These are phyloP conservation scores for Thielaviopsis musarum DNA, from an alignment of 2,329 filamentous ascomycete genomes.

Conservation along the genomic window DNA sequence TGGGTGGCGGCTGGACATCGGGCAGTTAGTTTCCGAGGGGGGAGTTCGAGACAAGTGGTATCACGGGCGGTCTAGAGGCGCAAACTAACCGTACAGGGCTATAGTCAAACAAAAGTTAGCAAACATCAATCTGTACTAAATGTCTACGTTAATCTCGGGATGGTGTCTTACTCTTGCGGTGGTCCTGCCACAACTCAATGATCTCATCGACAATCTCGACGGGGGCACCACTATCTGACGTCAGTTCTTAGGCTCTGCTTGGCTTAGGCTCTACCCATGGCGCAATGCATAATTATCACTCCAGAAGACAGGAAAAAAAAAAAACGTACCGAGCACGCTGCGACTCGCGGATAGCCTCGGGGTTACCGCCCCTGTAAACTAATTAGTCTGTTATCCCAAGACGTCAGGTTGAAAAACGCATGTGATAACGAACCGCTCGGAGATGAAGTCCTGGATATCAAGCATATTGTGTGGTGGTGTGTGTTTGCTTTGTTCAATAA, in stretches of 20 bases:
- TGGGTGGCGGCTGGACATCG: constrained; percentile 41
- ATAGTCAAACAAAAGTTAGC: constrained; percentile 4
- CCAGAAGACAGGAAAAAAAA: background rate
- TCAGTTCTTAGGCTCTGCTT: background rate
- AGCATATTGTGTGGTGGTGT: constrained; percentile 35
- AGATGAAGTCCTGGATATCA: constrained; percentile 62
- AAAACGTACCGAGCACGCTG: constrained; percentile 56
- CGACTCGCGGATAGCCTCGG: constrained; percentile 79
- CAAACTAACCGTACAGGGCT: constrained; percentile 11
- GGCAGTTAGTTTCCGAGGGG: background rate
- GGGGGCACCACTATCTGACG: constrained; percentile 29
- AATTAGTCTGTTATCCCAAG: background rate
- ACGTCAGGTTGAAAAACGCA: background rate
- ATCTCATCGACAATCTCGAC: constrained; percentile 83
- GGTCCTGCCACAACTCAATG: constrained; percentile 72
- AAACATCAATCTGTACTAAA: background rate
- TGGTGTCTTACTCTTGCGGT: constrained; percentile 46
- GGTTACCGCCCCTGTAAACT: constrained; percentile 56
- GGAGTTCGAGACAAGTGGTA: background rate
- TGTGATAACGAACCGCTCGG: constrained; percentile 34
- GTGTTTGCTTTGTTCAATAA: constrained; percentile 4
- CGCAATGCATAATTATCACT: background rate
- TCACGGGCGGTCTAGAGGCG: background rate
- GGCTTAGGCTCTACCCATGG: background rate
- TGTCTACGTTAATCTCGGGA: background rate